These are phyloP conservation scores for Penicillium freii DNA, from an alignment of 2,329 filamentous ascomycete species.

Conservation along the genomic window DNA sequence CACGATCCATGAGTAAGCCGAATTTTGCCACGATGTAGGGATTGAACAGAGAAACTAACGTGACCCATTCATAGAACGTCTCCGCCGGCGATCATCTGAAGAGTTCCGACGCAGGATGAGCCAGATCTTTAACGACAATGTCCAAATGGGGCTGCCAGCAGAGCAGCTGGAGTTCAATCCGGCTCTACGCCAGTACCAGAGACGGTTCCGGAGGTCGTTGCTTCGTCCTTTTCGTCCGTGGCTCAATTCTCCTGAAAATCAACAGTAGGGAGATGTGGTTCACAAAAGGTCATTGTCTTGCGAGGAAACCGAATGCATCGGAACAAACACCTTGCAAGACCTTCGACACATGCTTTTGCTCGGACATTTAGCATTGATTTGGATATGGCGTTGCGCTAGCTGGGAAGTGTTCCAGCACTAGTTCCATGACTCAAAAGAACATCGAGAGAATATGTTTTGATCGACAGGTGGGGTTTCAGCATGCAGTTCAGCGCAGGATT, in stretches of 20 bases:
- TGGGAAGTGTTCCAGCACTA: background rate
- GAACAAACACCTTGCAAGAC: background rate
- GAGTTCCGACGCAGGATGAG: slow-evolving; percentile 35
- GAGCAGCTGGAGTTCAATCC: slow-evolving; percentile 29
- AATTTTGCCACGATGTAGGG: background rate
- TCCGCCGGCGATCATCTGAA: slow-evolving; percentile 31
- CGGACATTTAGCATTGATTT: slow-evolving; percentile 1
- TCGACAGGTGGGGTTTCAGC: background rate
- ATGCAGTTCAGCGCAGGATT: background rate
- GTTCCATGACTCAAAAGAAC: background rate
- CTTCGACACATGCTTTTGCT: background rate
- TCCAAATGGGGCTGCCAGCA: slow-evolving; percentile 20
- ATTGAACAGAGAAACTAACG: background rate
- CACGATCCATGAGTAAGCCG: slow-evolving; percentile 19
- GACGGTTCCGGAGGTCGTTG: slow-evolving; percentile 14
- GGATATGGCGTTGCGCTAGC: background rate
- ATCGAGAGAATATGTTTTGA: background rate
- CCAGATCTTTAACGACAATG: slow-evolving; percentile 34
- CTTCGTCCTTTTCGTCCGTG: slow-evolving; percentile 17
- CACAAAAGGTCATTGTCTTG: background rate
- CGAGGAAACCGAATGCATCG: background rate
- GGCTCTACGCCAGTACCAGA: slow-evolving; percentile 10
- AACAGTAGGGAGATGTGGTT: background rate
- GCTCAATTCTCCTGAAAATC: background rate
- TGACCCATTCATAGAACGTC: slow-evolving; percentile 13